These are phyloP conservation scores for Beauveria varroae DNA, from an alignment of 2,329 filamentous ascomycete species.

Conservation along the genomic window DNA sequence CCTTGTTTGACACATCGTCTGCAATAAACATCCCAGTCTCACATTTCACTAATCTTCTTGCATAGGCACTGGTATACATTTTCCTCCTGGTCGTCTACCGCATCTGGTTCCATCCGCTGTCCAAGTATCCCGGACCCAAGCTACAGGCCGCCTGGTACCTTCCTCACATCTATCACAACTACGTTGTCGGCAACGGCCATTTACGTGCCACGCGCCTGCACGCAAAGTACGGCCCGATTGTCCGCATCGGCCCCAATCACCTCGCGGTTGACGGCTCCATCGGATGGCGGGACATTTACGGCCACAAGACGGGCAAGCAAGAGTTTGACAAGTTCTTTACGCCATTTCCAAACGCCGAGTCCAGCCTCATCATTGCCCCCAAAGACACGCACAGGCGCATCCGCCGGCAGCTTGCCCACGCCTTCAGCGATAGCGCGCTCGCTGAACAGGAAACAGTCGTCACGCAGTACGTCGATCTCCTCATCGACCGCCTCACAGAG, in stretches of 20 bases:
- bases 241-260: slow-evolving; percentile 34
- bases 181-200: slow-evolving; percentile 5
- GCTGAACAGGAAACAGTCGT: slow-evolving; percentile 24
- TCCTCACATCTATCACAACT: slow-evolving; percentile 14
- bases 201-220: slow-evolving; percentile 17
- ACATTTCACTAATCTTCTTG: not conserved
- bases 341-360: slow-evolving; percentile 11
- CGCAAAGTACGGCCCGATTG: slow-evolving; percentile 24
- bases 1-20: not conserved
- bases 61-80: not conserved
- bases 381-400: slow-evolving; percentile 16
- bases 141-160: slow-evolving; percentile 16
- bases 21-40: not conserved
- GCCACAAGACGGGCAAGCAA: slow-evolving; percentile 15
- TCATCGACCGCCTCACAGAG: slow-evolving; percentile 17
- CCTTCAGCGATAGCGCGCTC: slow-evolving; percentile 24
- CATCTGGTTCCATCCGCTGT: slow-evolving; percentile 20
- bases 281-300: slow-evolving; percentile 28
- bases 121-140: slow-evolving; percentile 21
- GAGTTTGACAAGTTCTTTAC: slow-evolving; percentile 12
- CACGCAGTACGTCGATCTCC: slow-evolving; percentile 19
- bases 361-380: slow-evolving; percentile 14
- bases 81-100: not conserved
- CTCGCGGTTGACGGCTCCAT: slow-evolving; percentile 27
- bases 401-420: slow-evolving; percentile 20